Percentiles rank a stretch among this genome's conserved stretches.
phyloP scores from a whole-genome alignment of 495 filamentous ascomycete genomes.

The Hypoxylon cercidicola region DNA sequence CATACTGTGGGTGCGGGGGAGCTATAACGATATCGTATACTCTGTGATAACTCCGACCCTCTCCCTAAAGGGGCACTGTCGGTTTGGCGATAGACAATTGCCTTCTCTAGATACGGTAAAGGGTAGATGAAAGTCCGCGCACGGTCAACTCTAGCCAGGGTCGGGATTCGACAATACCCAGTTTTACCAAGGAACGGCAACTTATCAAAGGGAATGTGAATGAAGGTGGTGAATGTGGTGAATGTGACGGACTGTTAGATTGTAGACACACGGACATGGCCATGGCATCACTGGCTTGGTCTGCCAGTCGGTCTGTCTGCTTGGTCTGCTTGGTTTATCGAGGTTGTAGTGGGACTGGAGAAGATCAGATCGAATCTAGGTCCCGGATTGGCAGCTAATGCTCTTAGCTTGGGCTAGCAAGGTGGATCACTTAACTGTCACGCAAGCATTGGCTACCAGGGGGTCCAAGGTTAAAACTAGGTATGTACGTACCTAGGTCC shows the following conservation, averaged over 20 bases:
- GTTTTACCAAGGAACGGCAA: too few relatives aligned
- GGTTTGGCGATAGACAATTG: too few relatives aligned
- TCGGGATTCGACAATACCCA: too few relatives aligned
- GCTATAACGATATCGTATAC: neutral
- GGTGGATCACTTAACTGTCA: too few relatives aligned
- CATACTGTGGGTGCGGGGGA: neutral
- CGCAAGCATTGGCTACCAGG: slow-evolving; percentile 4
- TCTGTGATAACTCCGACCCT: neutral
- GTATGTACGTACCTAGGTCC: too few relatives aligned
- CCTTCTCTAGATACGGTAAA: too few relatives aligned
- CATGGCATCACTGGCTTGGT: too few relatives aligned
- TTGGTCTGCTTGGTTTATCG: too few relatives aligned
- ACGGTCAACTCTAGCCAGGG: too few relatives aligned
- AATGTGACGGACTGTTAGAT: slow-evolving; percentile 9
- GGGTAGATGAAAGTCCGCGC: too few relatives aligned
- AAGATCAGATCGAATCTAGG: slow-evolving; percentile 23
- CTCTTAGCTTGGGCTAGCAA: neutral
- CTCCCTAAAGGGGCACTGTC: neutral
- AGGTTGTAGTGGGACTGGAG: slow-evolving; percentile 29
- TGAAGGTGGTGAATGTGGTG: neutral
- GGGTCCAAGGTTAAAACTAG: slow-evolving; percentile 18
- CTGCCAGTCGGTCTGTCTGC: too few relatives aligned
- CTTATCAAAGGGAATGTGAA: neutral
- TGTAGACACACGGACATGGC: neutral
- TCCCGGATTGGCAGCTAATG: slow-evolving; percentile 9